Conservation (phyloP, 2,329 filamentous ascomycete genomes). For the Aureobasidium lini region DNA sequence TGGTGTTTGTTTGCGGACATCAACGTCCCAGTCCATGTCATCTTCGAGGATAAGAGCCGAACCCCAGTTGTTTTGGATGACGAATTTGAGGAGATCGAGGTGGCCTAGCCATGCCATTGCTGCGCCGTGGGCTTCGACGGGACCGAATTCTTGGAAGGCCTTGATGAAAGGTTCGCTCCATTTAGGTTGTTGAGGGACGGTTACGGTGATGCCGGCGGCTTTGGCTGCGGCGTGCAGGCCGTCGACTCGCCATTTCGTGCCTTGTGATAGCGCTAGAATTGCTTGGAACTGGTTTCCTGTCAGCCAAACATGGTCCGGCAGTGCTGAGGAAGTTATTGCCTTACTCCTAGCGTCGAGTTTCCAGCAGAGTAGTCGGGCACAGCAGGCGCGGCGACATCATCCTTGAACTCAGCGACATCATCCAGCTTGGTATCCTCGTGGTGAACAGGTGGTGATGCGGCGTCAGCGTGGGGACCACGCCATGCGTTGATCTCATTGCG, state of each 20-base stretch:
- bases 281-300: conserved; percentile 8
- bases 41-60: conserved; percentile 30
- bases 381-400: background rate
- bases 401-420: background rate
- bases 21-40: conserved; percentile 33
- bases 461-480: background rate
- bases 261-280: conserved; percentile 27
- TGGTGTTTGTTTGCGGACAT: conserved; percentile 26
- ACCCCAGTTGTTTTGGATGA: conserved; percentile 21
- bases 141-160: conserved; percentile 23
- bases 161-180: conserved; percentile 23
- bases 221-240: conserved; percentile 30
- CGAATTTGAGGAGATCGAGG: conserved; percentile 26
- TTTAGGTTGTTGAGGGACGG: conserved; percentile 28
- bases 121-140: conserved; percentile 15
- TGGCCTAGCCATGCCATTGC: conserved; percentile 27
- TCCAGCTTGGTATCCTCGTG: background rate
- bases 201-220: conserved; percentile 27
- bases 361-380: conserved; percentile 9
- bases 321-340: background rate
- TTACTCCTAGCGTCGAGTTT: conserved; percentile 13
- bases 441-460: background rate
- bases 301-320: background rate
- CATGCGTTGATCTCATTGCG: background rate
- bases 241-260: conserved; percentile 31